Conservation (phyloP, 1,284 basidiomycete species). For the Peniophora sp. region DNA sequence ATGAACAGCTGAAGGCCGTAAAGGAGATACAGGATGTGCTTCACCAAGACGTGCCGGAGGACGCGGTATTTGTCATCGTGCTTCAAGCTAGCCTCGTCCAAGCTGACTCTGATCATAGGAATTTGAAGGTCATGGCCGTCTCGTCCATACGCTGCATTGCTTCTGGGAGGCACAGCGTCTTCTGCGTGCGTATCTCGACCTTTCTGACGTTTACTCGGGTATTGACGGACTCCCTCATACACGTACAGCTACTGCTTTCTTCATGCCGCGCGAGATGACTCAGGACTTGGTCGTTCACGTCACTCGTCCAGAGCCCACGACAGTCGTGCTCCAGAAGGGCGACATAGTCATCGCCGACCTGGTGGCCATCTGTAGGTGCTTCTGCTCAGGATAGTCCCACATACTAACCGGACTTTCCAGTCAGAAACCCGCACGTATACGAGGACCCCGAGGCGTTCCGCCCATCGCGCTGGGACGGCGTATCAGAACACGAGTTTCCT, state of each 20-base stretch:
- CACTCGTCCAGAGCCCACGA: conserved; percentile 7
- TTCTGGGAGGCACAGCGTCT: conserved; percentile 18
- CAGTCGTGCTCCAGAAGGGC: conserved; percentile 15
- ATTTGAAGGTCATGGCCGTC: conserved; percentile 8
- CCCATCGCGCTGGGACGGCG: conserved; percentile 20
- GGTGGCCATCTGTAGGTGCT: conserved; percentile 18
- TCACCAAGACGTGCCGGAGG: neutral
- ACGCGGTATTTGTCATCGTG: too few species aligned
- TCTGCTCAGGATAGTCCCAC: neutral
- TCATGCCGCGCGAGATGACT: conserved; percentile 12
- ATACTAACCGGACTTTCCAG: conserved; percentile 9
- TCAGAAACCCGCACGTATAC: conserved; percentile 18
- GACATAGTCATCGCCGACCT: conserved; percentile 16
- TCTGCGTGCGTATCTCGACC: conserved; percentile 13
- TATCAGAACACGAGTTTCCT: conserved; percentile 15
- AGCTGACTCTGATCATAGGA: conserved; percentile 3
- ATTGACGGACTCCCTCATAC: neutral
- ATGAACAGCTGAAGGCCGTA: conserved; percentile 21
- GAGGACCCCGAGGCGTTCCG: conserved; percentile 15
- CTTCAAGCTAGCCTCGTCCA: too few species aligned
- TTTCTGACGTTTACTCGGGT: neutral
- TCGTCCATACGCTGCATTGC: conserved; percentile 16
- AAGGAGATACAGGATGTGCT: conserved; percentile 12
- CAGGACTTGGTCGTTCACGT: conserved; percentile 14
- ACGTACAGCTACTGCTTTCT: conserved; percentile 11